Evolutionary conservation across 2,329 filamentous ascomycete genomes (phyloP).

Genomic region (Colletotrichum camelliae): DNA sequence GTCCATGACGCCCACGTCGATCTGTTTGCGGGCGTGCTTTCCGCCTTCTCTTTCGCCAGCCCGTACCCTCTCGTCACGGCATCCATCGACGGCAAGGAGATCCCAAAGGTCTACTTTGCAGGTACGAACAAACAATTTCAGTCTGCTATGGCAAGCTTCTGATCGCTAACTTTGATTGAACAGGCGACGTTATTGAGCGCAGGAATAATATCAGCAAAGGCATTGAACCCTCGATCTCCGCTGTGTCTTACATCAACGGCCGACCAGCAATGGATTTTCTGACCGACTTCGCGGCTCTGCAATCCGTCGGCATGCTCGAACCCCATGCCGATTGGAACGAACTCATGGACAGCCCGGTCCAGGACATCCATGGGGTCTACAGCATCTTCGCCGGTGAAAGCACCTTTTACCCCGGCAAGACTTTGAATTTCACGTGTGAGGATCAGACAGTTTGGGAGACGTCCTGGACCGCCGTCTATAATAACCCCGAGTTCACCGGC

Average conservation of each 20-base stretch:
- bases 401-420: slow-evolving; percentile 9
- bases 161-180: not conserved
- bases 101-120: slow-evolving; percentile 7
- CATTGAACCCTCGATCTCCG: not conserved
- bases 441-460: not conserved
- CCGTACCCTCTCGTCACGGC: not conserved
- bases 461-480: slow-evolving; percentile 5
- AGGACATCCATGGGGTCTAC: not conserved
- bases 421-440: slow-evolving; percentile 10
- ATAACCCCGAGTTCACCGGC: slow-evolving; percentile 5
- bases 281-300: not conserved
- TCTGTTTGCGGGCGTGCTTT: not conserved
- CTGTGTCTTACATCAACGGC: slow-evolving; percentile 6
- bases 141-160: not conserved
- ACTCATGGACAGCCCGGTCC: slow-evolving; percentile 6
- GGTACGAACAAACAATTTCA: not conserved
- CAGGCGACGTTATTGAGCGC: not conserved
- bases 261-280: not conserved
- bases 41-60: slow-evolving; percentile 8
- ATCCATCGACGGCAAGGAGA: slow-evolving; percentile 7
- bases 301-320: slow-evolving; percentile 12
- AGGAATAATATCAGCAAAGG: not conserved
- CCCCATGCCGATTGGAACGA: slow-evolving; percentile 16
- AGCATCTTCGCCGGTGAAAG: not conserved
- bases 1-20: slow-evolving; percentile 7